Conservation (phyloP, 2,329 filamentous ascomycete species). For the Colletotrichum karsti region DNA sequence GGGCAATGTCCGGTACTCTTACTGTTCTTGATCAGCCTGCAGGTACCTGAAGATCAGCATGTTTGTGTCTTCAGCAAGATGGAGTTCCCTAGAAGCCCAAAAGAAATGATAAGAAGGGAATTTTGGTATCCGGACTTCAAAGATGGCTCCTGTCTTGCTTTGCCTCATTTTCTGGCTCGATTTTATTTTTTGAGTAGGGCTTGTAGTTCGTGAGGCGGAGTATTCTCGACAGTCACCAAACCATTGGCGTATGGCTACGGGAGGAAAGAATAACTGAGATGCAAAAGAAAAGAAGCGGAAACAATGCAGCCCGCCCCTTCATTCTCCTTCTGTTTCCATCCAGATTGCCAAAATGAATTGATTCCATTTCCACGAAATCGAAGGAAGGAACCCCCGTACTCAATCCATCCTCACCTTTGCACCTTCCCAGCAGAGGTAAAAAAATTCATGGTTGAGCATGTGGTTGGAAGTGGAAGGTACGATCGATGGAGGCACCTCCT, state of each 20-base stretch:
- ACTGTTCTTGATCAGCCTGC: no score
- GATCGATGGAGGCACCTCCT: no score
- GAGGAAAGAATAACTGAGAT: not conserved
- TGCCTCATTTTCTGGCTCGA: not conserved
- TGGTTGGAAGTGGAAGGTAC: no score
- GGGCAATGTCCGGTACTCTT: not conserved
- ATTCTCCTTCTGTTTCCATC: not conserved
- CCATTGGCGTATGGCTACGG: not conserved
- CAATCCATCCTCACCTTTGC: no score
- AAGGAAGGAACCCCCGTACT: not conserved
- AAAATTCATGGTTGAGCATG: no score
- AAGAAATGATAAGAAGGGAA: not conserved
- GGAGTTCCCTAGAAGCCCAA: not conserved
- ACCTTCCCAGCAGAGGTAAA: no score
- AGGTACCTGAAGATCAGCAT: no score
- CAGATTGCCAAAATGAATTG: no score
- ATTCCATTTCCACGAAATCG: not conserved
- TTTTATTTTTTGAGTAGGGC: no score
- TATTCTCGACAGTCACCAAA: no score
- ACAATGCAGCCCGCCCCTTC: not conserved
- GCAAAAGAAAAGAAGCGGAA: slow-evolving; percentile 5
- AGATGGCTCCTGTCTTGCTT: not conserved
- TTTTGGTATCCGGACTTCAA: not conserved
- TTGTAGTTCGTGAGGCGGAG: no score
- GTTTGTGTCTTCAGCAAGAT: not conserved